Evolutionary conservation across 768 basidiomycete species (phyloP).

Genomic region (Agrocybe praecox): DNA sequence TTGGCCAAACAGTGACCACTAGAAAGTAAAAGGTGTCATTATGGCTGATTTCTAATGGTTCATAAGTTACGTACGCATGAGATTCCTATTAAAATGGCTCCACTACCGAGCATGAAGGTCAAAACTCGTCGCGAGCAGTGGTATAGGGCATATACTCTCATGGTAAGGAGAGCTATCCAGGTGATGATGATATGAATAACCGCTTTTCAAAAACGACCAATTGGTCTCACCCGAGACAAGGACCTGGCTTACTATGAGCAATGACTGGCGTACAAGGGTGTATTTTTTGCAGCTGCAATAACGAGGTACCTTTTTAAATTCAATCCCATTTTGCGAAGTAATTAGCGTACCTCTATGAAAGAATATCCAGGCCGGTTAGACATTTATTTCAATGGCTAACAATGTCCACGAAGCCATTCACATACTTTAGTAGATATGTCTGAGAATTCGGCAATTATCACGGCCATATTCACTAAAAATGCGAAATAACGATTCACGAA

Average conservation of each 20-base stretch:
- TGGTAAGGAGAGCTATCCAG: neutral
- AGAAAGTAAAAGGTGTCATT: neutral
- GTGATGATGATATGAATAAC: neutral
- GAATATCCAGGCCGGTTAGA: neutral
- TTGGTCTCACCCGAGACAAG: neutral
- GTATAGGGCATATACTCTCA: neutral
- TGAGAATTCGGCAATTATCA: neutral
- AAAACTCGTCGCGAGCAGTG: neutral
- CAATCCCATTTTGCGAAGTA: neutral
- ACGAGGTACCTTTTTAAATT: neutral
- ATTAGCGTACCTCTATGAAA: neutral
- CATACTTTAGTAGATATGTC: neutral
- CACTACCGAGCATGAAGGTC: neutral
- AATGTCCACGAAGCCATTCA: neutral
- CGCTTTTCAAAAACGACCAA: neutral
- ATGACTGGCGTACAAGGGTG: neutral
- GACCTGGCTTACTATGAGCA: neutral
- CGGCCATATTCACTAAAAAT: neutral
- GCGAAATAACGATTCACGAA: constrained; percentile 1
- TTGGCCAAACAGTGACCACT: neutral
- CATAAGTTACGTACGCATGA: neutral
- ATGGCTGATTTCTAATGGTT: neutral
- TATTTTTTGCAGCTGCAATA: neutral
- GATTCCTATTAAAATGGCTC: neutral
- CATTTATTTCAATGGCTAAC: neutral